phyloP scores from a whole-genome alignment of 352 stramenopile genomes.

The Globisporangium takayamanum region DNA sequence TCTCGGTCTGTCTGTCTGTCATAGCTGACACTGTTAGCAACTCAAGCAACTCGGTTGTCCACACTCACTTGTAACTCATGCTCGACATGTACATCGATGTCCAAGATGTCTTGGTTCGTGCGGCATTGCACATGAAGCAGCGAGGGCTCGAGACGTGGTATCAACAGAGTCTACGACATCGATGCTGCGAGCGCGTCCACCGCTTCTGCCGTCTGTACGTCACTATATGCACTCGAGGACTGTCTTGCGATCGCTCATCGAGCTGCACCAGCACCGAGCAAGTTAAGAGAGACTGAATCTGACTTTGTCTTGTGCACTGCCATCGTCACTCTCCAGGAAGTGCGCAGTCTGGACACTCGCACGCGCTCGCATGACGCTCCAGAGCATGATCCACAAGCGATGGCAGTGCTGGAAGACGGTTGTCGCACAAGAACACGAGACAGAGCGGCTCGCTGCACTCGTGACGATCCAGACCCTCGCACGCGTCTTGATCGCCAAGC shows the following conservation, averaged over 20 bases:
- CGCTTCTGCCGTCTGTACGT: conserved; percentile 45
- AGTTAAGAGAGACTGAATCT: no score
- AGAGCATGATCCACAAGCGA: conserved; percentile 13
- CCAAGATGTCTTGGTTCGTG: conserved; percentile 15
- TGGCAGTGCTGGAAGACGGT: conserved; percentile 31
- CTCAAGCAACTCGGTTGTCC: neutral
- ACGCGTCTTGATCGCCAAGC: conserved; percentile 24
- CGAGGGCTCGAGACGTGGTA: conserved; percentile 26
- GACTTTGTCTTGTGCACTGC: no score
- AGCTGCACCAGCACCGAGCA: neutral
- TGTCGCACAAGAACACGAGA: conserved; percentile 17
- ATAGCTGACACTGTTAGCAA: neutral
- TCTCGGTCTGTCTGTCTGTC: conserved; percentile 21
- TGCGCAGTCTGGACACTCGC: conserved; percentile 30
- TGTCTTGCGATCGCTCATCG: neutral
- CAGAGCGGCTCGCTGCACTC: conserved; percentile 37
- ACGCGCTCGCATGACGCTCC: conserved; percentile 26
- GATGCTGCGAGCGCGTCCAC: conserved; percentile 20
- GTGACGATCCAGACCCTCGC: conserved; percentile 53
- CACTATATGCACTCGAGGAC: neutral
- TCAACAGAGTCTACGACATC: conserved; percentile 11
- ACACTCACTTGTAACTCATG: neutral
- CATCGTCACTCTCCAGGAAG: conserved; percentile 25
- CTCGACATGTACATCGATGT: neutral
- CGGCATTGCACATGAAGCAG: neutral